Evolutionary conservation across 2,329 filamentous ascomycete species (phyloP), one percentile per base, ranked within the genome.

Genomic region (Juglanconis juglandina): DNA sequence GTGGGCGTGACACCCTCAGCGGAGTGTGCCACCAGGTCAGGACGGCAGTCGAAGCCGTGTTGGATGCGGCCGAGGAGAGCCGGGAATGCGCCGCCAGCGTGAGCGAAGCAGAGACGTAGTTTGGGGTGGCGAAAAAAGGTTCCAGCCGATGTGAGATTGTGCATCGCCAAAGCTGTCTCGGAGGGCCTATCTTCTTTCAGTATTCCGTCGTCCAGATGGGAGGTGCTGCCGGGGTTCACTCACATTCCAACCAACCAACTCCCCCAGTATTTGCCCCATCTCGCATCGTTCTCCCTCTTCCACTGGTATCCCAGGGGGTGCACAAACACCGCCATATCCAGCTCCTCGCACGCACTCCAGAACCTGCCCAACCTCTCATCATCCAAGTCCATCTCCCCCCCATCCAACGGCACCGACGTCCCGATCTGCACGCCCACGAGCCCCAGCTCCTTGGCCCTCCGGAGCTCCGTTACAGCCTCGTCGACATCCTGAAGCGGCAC

Each of bases 81-180:
- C 7, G 71, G 71, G 37, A 73, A 74, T n/a, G 71, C 70, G 5
- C 72, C 72, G 2, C 72, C 71, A 10, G 71, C 72, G 49, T 74
- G 71, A 10, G 72, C 71, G 55, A 74, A 74, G 56, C 71, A 74
- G 41, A 73, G 49, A 41, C 68, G 65, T 47, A 74, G 61, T 1
- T 60, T 53, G 8, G 71, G 71, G 59, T 73, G 69, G n/a, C 68
- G 54, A 7, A 70, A 63, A 48, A 73, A 60, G 34, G 70, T 51
- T 7, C 71, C 72, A 4, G 69, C 70, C 3, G 68, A 67, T n/a
- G 67, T 71, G 8, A 74, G 58, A 39, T 67, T 67, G 30, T 72
- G 70, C 51, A 73, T 69, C 10, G 71, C 67, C 54, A 74, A 63
- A 4, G 72, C 72, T 17, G 71, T 74, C 64, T 74, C 72, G 41